phyloP scores from a whole-genome alignment of 257 asterid species.

The Datura wrightii region DNA sequence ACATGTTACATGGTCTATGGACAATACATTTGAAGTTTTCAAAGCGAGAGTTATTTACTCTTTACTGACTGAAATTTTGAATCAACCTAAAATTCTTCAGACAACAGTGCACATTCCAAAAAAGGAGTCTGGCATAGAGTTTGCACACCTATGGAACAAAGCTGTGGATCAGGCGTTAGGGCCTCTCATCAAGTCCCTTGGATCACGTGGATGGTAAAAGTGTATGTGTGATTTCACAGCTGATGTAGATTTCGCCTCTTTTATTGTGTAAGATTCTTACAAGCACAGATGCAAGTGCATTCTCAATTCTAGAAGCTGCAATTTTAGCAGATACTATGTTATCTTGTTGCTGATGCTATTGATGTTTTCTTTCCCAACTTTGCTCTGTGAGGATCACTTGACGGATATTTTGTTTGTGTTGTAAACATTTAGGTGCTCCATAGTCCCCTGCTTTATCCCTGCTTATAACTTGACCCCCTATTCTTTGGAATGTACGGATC shows the following conservation, averaged over 20 bases:
- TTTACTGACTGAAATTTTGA: neutral
- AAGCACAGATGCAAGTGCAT: constrained; percentile 1
- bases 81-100: constrained; percentile 35
- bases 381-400: neutral
- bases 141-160: constrained; percentile 59
- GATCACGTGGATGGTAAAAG: constrained; percentile 58
- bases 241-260: neutral
- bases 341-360: constrained; percentile 6
- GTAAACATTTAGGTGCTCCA: neutral
- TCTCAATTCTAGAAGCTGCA: neutral
- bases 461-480: neutral
- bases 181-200: constrained; percentile 50
- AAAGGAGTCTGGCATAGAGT: constrained; percentile 41
- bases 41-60: neutral
- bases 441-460: neutral
- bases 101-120: constrained; percentile 36
- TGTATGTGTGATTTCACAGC: neutral
- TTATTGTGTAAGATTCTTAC: constrained; percentile 11
- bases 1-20: constrained; percentile 5
- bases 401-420: neutral
- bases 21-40: neutral
- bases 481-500: neutral
- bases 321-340: neutral
- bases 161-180: constrained; percentile 55
- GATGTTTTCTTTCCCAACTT: neutral